These are phyloP conservation scores for Lasiodiplodia sp. DNA, from an alignment of 2,329 filamentous ascomycete species.

Conservation along the genomic window DNA sequence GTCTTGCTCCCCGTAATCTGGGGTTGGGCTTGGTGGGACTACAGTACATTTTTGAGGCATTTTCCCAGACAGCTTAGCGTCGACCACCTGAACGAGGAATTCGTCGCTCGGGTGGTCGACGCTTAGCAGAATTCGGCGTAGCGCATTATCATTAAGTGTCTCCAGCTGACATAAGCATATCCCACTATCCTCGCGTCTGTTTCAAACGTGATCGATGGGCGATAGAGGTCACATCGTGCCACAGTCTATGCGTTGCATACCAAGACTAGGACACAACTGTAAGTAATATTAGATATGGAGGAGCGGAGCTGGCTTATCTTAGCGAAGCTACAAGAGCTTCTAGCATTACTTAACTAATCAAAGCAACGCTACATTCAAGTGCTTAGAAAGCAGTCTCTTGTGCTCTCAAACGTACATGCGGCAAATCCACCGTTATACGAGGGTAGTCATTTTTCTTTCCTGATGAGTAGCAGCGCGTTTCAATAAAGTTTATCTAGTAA, in stretches of 20 bases:
- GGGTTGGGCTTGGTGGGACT: not conserved
- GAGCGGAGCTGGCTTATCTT: not conserved
- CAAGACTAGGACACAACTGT: not conserved
- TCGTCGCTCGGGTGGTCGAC: not conserved
- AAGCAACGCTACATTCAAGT: not conserved
- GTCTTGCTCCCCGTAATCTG: not conserved
- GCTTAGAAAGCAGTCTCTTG: not conserved
- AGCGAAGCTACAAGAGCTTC: not conserved
- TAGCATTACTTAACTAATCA: not conserved
- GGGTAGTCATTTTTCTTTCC: not conserved
- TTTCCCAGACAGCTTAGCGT: not conserved
- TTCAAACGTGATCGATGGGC: not conserved
- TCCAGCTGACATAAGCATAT: not conserved
- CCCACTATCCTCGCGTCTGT: not conserved
- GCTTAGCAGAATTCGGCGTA: not conserved
- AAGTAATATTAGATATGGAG: not conserved
- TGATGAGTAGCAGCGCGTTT: not conserved
- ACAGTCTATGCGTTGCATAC: constrained; percentile 1
- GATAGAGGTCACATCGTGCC: not conserved
- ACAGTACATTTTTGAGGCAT: constrained; percentile 1
- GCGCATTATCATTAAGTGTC: not conserved
- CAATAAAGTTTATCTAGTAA: not conserved
- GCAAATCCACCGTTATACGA: not conserved
- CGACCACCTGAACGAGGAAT: constrained; percentile 9
- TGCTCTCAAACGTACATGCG: not conserved